Percentiles rank a stretch among this genome's conserved stretches.
Evolutionary conservation across 2,329 filamentous ascomycete genomes (phyloP).

Genomic region (Furcasterigmium furcatum): DNA sequence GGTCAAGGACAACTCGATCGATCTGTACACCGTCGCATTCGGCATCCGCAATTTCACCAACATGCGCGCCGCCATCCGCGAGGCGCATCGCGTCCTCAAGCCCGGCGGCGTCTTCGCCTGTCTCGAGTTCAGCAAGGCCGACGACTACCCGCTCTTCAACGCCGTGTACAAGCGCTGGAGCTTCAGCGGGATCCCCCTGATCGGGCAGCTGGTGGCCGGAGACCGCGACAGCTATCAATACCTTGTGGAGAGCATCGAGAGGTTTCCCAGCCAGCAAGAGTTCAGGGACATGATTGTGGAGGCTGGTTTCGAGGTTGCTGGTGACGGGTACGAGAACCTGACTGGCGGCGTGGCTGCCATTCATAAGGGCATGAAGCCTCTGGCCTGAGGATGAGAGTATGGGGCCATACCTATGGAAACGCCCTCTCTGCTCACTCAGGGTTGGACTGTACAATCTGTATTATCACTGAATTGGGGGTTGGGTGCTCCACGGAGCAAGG

Average conservation of each 20-base stretch:
- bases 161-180: constrained; percentile 93
- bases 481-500: too few species aligned
- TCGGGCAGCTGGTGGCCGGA: constrained; percentile 90
- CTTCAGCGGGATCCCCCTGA: constrained; percentile 89
- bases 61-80: constrained; percentile 76
- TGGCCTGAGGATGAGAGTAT: constrained; percentile 17
- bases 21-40: constrained; percentile 96
- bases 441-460: too few species aligned
- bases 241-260: constrained; percentile 94
- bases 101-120: constrained; percentile 96
- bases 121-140: constrained; percentile 85
- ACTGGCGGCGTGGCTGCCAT: constrained; percentile 93
- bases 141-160: constrained; percentile 75
- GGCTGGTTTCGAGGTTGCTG: constrained; percentile 83
- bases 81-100: constrained; percentile 85
- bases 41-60: constrained; percentile 97
- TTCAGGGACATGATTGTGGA: constrained; percentile 80
- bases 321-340: constrained; percentile 82
- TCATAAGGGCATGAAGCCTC: constrained; percentile 90
- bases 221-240: constrained; percentile 98
- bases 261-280: constrained; percentile 81
- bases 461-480: too few species aligned
- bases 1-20: constrained; percentile 70
- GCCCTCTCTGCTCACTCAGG: too few species aligned
- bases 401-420: too few species aligned